Base-by-base conservation (phyloP, 345 rosid genomes). In the Boechera stricta region DNA sequence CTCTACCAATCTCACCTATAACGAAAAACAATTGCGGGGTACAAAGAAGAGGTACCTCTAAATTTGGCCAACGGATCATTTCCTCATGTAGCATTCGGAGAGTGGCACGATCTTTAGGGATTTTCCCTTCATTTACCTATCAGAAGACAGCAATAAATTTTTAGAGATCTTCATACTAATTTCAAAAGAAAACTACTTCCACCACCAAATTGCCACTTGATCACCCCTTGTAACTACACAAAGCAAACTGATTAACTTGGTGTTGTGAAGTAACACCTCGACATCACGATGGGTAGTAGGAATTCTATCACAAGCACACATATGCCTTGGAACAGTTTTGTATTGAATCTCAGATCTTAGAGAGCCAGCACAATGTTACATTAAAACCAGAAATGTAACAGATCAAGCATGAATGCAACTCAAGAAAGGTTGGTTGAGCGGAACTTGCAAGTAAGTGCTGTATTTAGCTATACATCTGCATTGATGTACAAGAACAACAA, bases 61-160 rank as follows among this genome's bases (percentile, higher is more conserved):
- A 73, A 72, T 94, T 94, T 61, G 99, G 99, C 99, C 99, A 94
- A 48, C 84, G 85, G 28, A 45, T 42, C 92, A 94, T 87, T 83
- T 94, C 98, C 82, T 90, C 92, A 24, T 95, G 88, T 62, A 94
- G 84, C 88, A 90, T 82, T 65, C 57, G 84, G 53, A 94, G 86
- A 42, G 98, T 97, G 4, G 74, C 69, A 38, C 91, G 90, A 77
- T 90, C 77, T 84, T 73, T 83, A 33, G 98, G 98, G 45, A 90
- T 78, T 79, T 92, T 92, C 38, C 96, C 98, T 71, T 89, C 86
- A 80, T 90, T 88, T 44, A 90, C 97, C 98, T 92, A 74, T 71
- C 38, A 54, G 39, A 82, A 73, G 52, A 62, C 13, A 53, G 7
- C 10, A 54, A 67, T 4, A 11, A 9, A 53, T 13, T 53, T 4